Base-by-base conservation (phyloP, 2,329 filamentous ascomycete species). In the Fusarium temperatum region DNA sequence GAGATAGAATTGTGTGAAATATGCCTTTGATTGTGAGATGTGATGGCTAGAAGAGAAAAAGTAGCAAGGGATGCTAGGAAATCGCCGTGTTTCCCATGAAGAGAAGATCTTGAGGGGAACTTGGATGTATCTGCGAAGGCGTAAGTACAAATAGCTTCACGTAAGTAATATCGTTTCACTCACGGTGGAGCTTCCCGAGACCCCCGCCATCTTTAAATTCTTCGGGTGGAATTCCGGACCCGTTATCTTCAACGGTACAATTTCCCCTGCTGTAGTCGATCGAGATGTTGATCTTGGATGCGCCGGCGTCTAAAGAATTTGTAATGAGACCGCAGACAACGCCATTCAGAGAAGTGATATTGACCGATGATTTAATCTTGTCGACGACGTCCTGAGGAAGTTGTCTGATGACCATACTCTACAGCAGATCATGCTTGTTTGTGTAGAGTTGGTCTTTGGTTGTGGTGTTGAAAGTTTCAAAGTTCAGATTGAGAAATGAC, bases 231-330 rank as follows among this genome's bases (percentile, higher is more conserved):
- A 99, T 97, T 1, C 96, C 96, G 22, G 85, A 64, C 3, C 96
- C 96, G 82, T 98, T 89, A 80, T 99, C 96, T 78, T 97, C 93
- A 10, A 98, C 88, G 0, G 87, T 86, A 81, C 95, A 98, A 75
- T 89, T 90, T 10, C 95, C 96, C 30, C 92, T 90, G 60, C 83
- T 81, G 79, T 94, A 94, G 82, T 98, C 93, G 28, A 98, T 85
- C 2, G 87, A 88, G 62, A 97, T 85, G 60, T 89, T 89, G 70
- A 98, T 83, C 63, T 87, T 92, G 39, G 86, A 87, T 22, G 95
- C 92, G 51, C 85, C 84, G 8, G 95, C 94, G 84, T 99, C 96
- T 18, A 99, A 86, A 1, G 94, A 90, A 81, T 99, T 99, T 80
- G 92, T 90, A 32, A 97, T 77, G 15, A 98, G 87, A 51, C 93